These are phyloP conservation scores for Aureobasidium lini DNA, from an alignment of 2,329 filamentous ascomycete genomes.

Conservation along the genomic window DNA sequence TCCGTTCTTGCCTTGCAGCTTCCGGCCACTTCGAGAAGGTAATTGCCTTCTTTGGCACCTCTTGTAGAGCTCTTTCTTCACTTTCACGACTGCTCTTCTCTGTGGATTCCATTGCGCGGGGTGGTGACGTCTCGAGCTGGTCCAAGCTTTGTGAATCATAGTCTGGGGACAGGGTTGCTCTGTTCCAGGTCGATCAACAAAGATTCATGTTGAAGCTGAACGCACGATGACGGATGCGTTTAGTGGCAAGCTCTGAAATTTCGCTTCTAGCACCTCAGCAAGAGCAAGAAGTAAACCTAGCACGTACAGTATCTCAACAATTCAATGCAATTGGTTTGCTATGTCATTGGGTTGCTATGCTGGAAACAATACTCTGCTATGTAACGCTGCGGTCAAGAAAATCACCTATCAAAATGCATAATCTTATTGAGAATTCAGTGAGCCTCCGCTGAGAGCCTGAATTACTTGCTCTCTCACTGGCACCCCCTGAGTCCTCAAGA, in stretches of 20 bases:
- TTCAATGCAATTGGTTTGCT: too few species aligned
- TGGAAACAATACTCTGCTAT: too few species aligned
- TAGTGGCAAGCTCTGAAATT: neutral
- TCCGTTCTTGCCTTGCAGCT: neutral
- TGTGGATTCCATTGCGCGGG: neutral
- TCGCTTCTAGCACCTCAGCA: neutral
- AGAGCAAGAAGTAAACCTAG: neutral
- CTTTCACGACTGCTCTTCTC: neutral
- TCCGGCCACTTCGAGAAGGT: neutral
- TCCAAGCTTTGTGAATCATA: conserved; percentile 2
- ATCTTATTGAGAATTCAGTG: too few species aligned
- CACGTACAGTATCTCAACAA: too few species aligned
- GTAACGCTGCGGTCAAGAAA: too few species aligned
- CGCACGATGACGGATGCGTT: neutral
- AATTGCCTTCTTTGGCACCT: neutral
- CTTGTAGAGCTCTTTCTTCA: neutral
- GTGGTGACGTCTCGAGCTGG: conserved; percentile 1
- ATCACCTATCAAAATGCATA: too few species aligned
- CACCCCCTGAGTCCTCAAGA: too few species aligned
- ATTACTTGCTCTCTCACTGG: too few species aligned
- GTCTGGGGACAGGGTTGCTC: conserved; percentile 3
- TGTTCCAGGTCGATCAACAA: neutral
- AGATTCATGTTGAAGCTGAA: neutral
- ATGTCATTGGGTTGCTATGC: too few species aligned
- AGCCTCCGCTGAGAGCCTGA: too few species aligned